Conservation (phyloP, 768 basidiomycete species). For the Russula abietina region DNA sequence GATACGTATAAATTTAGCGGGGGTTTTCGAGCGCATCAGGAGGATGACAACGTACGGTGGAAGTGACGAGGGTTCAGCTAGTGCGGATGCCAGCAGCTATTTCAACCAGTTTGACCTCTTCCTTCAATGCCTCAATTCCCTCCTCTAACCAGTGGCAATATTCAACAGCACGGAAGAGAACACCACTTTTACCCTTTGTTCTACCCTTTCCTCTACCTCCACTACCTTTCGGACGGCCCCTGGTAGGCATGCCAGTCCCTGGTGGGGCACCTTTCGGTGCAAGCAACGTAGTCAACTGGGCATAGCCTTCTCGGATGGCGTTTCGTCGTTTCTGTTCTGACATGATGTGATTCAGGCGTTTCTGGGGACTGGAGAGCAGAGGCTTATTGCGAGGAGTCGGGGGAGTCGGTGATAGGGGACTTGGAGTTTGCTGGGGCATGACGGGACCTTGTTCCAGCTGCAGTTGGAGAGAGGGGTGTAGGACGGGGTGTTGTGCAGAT, state of each 20-base stretch:
- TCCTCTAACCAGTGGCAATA: constrained; percentile 86
- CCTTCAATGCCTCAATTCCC: constrained; percentile 60
- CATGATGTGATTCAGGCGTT: constrained; percentile 89
- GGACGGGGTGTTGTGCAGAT: not conserved
- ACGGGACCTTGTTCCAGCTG: constrained; percentile 9
- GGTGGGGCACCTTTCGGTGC: constrained; percentile 70
- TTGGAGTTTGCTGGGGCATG: constrained; percentile 11
- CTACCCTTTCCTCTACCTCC: constrained; percentile 50
- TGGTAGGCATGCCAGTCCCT: constrained; percentile 61
- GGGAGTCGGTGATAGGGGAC: constrained; percentile 22
- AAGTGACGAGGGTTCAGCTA: constrained; percentile 9
- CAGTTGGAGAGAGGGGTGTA: constrained; percentile 3
- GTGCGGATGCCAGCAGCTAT: constrained; percentile 52
- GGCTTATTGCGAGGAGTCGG: constrained; percentile 44
- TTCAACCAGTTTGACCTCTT: constrained; percentile 66
- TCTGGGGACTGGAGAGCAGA: constrained; percentile 76
- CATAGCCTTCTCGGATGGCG: constrained; percentile 85
- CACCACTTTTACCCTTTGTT: constrained; percentile 85
- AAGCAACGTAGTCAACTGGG: constrained; percentile 75
- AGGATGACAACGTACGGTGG: constrained; percentile 2
- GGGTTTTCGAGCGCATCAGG: not conserved
- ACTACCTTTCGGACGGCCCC: constrained; percentile 77
- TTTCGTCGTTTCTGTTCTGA: constrained; percentile 92
- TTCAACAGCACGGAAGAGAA: constrained; percentile 80
- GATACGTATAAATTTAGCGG: not conserved